Evolutionary conservation across 768 basidiomycete genomes (phyloP).

Genomic region (Pleurotus citrinopileatus): DNA sequence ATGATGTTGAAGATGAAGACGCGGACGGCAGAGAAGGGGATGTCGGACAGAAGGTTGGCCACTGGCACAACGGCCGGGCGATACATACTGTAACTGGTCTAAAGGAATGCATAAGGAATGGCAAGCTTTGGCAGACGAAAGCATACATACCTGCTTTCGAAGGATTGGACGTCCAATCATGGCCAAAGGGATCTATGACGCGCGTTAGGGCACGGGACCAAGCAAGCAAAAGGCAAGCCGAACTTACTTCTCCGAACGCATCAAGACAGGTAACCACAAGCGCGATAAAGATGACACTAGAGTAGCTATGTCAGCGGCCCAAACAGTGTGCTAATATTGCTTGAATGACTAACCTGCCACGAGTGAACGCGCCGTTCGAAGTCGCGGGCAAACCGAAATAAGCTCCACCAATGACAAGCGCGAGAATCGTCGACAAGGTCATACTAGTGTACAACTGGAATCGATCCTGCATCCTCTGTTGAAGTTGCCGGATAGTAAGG

Average conservation of each 20-base stretch:
- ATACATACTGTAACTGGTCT: conserved; percentile 64
- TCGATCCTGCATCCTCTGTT: conserved; percentile 67
- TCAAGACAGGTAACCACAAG: conserved; percentile 67
- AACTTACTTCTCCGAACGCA: conserved; percentile 64
- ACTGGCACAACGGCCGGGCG: conserved; percentile 62
- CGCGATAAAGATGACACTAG: conserved; percentile 66
- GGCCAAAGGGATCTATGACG: conserved; percentile 60
- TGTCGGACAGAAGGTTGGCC: conserved; percentile 65
- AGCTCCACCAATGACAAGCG: conserved; percentile 70
- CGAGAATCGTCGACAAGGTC: conserved; percentile 53
- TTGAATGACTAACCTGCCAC: conserved; percentile 49
- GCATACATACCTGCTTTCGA: conserved; percentile 49
- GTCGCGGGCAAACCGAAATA: conserved; percentile 73
- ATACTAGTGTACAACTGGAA: conserved; percentile 78
- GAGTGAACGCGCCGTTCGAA: conserved; percentile 82
- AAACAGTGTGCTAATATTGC: background rate
- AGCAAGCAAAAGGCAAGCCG: background rate
- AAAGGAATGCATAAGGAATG: background rate
- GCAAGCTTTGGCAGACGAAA: background rate
- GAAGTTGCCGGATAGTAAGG: conserved; percentile 71
- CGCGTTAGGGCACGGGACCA: background rate
- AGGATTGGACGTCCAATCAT: conserved; percentile 81
- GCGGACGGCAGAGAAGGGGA: conserved; percentile 63
- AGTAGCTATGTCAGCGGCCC: background rate
- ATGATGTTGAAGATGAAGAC: conserved; percentile 61